Conservation (phyloP, 495 filamentous ascomycete genomes). For the Aspergillus saccharolyticus region DNA sequence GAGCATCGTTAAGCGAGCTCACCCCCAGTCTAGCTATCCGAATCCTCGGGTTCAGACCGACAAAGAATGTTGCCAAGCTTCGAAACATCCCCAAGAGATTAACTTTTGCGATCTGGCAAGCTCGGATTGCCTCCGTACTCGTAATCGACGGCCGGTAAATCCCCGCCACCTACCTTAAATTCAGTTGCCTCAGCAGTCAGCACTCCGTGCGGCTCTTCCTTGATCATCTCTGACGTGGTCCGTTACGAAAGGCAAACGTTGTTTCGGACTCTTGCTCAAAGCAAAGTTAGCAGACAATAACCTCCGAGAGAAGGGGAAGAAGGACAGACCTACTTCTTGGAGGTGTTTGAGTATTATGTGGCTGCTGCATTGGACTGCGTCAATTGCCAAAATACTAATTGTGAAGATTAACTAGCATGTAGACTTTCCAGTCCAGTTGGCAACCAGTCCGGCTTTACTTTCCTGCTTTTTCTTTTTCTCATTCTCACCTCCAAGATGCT, state of each 20-base stretch:
- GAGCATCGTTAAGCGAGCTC: slow-evolving; percentile 2
- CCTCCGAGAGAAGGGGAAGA: no score
- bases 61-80: not conserved
- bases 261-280: not conserved
- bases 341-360: not conserved
- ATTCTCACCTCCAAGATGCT: no score
- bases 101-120: not conserved
- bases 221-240: not conserved
- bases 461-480: no score
- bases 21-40: not conserved
- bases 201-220: not conserved
- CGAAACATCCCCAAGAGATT: not conserved
- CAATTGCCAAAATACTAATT: slow-evolving; percentile 8
- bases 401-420: slow-evolving; percentile 6
- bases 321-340: no score
- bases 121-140: not conserved
- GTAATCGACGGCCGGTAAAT: not conserved
- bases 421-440: slow-evolving; percentile 1
- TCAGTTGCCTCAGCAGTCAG: not conserved
- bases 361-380: slow-evolving; percentile 10
- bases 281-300: no score
- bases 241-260: not conserved
- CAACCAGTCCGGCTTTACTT: not conserved
- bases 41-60: not conserved
- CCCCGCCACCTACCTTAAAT: not conserved